Conservation (phyloP, 805 yeast genomes). For the Teunomyces kruisii region DNA sequence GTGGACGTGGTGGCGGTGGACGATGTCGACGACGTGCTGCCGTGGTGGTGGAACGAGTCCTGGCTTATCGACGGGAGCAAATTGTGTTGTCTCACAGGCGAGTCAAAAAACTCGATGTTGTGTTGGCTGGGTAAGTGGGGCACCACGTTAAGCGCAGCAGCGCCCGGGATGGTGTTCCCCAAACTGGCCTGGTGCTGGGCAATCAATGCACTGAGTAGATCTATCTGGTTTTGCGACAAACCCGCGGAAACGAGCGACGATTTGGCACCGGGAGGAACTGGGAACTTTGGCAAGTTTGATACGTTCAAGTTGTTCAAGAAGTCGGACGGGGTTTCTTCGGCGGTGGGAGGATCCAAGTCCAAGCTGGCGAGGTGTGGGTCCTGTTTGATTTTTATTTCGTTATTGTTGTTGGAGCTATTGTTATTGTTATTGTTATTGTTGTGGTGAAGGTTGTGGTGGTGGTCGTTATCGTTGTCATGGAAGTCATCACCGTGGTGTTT, state of each 20-base stretch:
- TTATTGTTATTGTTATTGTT: slow-evolving; percentile 1
- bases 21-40: slow-evolving; percentile 1
- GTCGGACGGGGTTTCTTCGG: background rate
- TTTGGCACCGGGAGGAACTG: slow-evolving; percentile 74
- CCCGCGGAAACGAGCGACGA: slow-evolving; percentile 65
- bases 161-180: slow-evolving; percentile 11
- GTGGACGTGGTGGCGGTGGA: slow-evolving; percentile 11
- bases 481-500: slow-evolving; percentile 24
- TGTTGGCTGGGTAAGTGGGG: slow-evolving; percentile 12
- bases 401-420: slow-evolving; percentile 1
- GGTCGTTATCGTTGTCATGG: slow-evolving; percentile 2
- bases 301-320: slow-evolving; percentile 3
- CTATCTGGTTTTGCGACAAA: slow-evolving; percentile 65
- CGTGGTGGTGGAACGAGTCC: slow-evolving; percentile 1
- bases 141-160: slow-evolving; percentile 4
- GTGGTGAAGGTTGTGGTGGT: slow-evolving; percentile 4
- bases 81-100: slow-evolving; percentile 16
- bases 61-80: slow-evolving; percentile 4
- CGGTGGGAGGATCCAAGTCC: background rate
- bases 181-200: slow-evolving; percentile 59
- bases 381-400: slow-evolving; percentile 5
- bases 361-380: slow-evolving; percentile 4
- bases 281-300: slow-evolving; percentile 50
- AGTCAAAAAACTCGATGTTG: slow-evolving; percentile 6
- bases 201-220: slow-evolving; percentile 67